Percentiles rank a stretch among this genome's conserved stretches.
These are phyloP conservation scores for Coix lacrymajobi DNA, from an alignment of 176 grass and related monocot species.

Conservation along the genomic window DNA sequence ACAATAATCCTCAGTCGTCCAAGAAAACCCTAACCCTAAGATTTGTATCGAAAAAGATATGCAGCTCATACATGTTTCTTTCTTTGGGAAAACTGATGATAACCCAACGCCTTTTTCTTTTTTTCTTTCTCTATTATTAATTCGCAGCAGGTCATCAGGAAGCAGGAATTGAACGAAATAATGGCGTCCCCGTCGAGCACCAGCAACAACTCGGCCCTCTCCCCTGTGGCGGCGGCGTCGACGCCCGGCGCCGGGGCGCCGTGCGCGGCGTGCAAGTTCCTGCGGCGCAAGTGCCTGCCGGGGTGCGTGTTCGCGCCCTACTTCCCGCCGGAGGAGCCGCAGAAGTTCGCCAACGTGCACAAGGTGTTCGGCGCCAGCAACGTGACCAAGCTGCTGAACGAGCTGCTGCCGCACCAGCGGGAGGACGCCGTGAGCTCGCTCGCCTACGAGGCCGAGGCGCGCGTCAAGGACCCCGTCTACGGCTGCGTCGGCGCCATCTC, in stretches of 20 bases:
- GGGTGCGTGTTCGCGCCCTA: constrained; percentile 80
- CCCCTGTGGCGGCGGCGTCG: constrained; percentile 15
- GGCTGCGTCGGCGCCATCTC: constrained; percentile 84
- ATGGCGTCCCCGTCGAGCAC: constrained; percentile 46
- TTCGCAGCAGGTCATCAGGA: not conserved
- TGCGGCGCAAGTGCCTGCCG: constrained; percentile 70
- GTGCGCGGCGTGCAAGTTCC: constrained; percentile 74
- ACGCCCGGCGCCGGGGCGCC: constrained; percentile 42
- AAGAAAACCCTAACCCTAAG: constrained; percentile 60
- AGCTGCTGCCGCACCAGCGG: constrained; percentile 67
- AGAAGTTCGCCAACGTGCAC: constrained; percentile 80
- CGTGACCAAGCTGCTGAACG: constrained; percentile 80
- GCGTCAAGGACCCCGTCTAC: constrained; percentile 77
- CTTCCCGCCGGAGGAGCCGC: constrained; percentile 77
- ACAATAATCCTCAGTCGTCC: constrained; percentile 35
- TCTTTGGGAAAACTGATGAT: not conserved
- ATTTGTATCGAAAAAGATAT: not conserved
- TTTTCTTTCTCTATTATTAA: not conserved
- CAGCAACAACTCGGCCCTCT: constrained; percentile 34
- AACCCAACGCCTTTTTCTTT: not conserved
- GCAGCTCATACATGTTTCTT: not conserved
- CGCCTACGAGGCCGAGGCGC: constrained; percentile 76
- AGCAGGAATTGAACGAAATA: too few relatives aligned
- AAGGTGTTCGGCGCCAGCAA: constrained; percentile 83
- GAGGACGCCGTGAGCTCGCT: constrained; percentile 81